Conservation (phyloP, 2,329 filamentous ascomycete species). For the Verticillium albo-atrum region DNA sequence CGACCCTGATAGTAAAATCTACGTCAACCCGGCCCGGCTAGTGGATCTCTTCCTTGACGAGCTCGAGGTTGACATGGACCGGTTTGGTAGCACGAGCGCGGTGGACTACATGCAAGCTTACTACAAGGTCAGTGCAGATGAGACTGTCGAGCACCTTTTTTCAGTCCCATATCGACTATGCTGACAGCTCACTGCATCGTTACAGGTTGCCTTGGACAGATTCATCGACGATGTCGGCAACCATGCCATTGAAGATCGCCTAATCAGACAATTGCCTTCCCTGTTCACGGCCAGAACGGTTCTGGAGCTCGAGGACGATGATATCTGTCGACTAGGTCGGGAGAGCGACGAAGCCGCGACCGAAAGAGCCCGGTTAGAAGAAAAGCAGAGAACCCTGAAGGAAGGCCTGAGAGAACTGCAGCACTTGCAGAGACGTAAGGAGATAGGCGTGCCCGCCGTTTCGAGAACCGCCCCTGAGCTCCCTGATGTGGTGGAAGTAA, state of each 20-base stretch:
- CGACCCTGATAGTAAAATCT: constrained; percentile 1
- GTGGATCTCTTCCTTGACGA: constrained; percentile 10
- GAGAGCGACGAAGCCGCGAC: constrained; percentile 12
- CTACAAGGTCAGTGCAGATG: constrained; percentile 27
- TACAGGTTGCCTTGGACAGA: constrained; percentile 24
- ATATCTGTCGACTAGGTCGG: constrained; percentile 11
- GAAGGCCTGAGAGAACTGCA: no score
- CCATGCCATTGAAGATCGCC: constrained; percentile 23
- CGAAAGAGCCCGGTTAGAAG: constrained; percentile 3
- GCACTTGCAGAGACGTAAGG: no score
- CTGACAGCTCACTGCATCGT: not conserved
- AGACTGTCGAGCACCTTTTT: no score
- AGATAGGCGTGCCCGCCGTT: no score
- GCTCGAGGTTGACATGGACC: constrained; percentile 22
- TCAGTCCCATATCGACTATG: not conserved
- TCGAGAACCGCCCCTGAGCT: no score
- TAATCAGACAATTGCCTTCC: constrained; percentile 20
- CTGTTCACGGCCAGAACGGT: constrained; percentile 14
- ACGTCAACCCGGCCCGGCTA: constrained; percentile 8
- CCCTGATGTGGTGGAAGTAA: no score
- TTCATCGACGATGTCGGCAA: constrained; percentile 26
- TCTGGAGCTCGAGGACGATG: constrained; percentile 8
- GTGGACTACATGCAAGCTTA: constrained; percentile 34
- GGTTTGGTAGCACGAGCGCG: constrained; percentile 23
- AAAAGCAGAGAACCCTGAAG: no score